These are phyloP conservation scores for Thalassiosira pacifica DNA, from an alignment of 352 stramenopile species.

Conservation along the genomic window DNA sequence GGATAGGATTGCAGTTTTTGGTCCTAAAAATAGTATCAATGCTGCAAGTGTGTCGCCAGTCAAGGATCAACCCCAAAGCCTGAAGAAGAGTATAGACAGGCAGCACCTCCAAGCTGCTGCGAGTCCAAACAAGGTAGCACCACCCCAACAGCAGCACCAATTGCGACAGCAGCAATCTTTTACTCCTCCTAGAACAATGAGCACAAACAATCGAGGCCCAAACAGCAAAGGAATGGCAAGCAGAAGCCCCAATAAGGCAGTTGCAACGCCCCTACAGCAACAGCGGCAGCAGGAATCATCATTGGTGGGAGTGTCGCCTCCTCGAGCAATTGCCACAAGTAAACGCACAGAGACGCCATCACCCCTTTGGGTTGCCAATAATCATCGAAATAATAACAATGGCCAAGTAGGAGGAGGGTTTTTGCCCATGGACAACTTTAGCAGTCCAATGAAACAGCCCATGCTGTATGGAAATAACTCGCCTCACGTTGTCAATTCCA, in stretches of 20 bases:
- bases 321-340: constrained; percentile 36
- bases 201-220: background rate
- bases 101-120: background rate
- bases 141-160: background rate
- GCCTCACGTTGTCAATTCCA: background rate
- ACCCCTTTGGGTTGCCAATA: constrained; percentile 35
- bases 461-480: constrained; percentile 4
- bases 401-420: background rate
- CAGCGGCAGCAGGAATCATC: constrained; percentile 4
- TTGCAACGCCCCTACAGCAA: constrained; percentile 1
- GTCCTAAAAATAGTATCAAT: background rate
- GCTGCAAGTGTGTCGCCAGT: background rate
- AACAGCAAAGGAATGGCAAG: background rate
- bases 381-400: background rate
- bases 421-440: constrained; percentile 6
- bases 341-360: constrained; percentile 19
- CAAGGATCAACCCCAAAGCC: constrained; percentile 5
- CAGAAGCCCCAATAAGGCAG: too few relatives aligned
- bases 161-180: background rate
- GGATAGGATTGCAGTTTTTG: constrained; percentile 54
- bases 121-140: constrained; percentile 1
- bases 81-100: constrained; percentile 1
- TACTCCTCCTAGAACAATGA: too few relatives aligned
- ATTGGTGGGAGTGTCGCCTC: background rate
- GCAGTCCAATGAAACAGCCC: constrained; percentile 15